phyloP scores from a whole-genome alignment of 805 yeast genomes.

The Teunomyces atbi region DNA sequence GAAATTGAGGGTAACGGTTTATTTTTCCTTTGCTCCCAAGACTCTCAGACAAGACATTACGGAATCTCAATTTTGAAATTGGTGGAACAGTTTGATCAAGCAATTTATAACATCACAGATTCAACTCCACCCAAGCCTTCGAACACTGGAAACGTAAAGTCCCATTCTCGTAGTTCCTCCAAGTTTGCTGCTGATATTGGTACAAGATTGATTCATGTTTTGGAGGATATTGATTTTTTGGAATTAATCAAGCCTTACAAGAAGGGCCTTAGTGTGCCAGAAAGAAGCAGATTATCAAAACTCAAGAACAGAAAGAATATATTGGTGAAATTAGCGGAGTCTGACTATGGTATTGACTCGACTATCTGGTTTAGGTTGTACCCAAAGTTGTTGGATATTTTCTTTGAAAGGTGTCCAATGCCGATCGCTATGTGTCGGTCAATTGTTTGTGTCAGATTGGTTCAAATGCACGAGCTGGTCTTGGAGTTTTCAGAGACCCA shows the following conservation, averaged over 20 bases:
- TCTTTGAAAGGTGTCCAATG: slow-evolving; percentile 82
- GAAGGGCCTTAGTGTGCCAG: slow-evolving; percentile 67
- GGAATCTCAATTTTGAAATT: slow-evolving; percentile 75
- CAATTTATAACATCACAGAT: slow-evolving; percentile 55
- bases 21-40: slow-evolving; percentile 88
- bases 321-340: slow-evolving; percentile 76
- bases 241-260: slow-evolving; percentile 55
- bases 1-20: slow-evolving; percentile 96
- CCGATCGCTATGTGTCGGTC: slow-evolving; percentile 92
- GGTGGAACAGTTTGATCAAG: slow-evolving; percentile 86
- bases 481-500: slow-evolving; percentile 51
- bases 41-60: slow-evolving; percentile 65
- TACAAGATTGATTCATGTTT: slow-evolving; percentile 68
- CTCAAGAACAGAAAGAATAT: slow-evolving; percentile 64
- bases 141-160: slow-evolving; percentile 10
- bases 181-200: slow-evolving; percentile 80
- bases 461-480: slow-evolving; percentile 76
- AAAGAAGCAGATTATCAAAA: slow-evolving; percentile 66
- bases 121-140: slow-evolving; percentile 6
- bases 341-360: slow-evolving; percentile 92
- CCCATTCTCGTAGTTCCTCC: slow-evolving; percentile 59
- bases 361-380: slow-evolving; percentile 93
- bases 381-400: slow-evolving; percentile 67
- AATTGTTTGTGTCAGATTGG: slow-evolving; percentile 82
- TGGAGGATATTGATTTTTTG: slow-evolving; percentile 68